phyloP scores from a whole-genome alignment of 2,329 filamentous ascomycete genomes.

The Thelonectria blattea region DNA sequence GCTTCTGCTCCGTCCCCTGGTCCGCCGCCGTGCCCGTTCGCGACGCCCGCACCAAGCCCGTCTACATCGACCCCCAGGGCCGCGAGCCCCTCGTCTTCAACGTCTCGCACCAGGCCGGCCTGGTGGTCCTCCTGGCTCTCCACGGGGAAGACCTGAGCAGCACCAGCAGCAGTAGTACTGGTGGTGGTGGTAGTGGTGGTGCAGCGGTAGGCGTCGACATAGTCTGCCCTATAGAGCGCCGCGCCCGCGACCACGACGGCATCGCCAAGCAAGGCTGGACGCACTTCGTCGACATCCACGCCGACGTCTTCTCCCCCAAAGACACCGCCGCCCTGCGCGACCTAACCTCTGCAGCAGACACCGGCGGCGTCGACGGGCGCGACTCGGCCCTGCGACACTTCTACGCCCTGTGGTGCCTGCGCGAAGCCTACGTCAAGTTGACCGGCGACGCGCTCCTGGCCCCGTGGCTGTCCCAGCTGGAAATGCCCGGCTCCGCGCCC shows the following conservation, averaged over 20 bases:
- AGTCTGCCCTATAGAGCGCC: slow-evolving; percentile 75
- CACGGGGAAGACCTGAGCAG: slow-evolving; percentile 30
- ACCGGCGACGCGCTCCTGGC: slow-evolving; percentile 79
- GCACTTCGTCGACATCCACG: slow-evolving; percentile 73
- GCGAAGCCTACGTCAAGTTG: slow-evolving; percentile 84
- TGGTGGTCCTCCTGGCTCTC: slow-evolving; percentile 71
- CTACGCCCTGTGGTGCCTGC: slow-evolving; percentile 79
- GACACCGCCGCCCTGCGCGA: slow-evolving; percentile 69
- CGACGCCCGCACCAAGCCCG: slow-evolving; percentile 60
- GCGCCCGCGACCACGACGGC: slow-evolving; percentile 63
- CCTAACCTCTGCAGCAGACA: slow-evolving; percentile 35
- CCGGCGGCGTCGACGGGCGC: slow-evolving; percentile 34
- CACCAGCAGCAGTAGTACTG: slow-evolving; percentile 18
- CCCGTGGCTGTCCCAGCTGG: slow-evolving; percentile 72
- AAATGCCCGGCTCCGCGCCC: slow-evolving; percentile 69
- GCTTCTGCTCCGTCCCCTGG: slow-evolving; percentile 66
- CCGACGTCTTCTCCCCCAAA: slow-evolving; percentile 68
- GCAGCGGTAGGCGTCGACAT: slow-evolving; percentile 73
- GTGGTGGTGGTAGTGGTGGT: background rate
- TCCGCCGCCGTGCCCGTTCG: slow-evolving; percentile 60
- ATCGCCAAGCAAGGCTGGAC: slow-evolving; percentile 66
- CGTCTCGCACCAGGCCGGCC: slow-evolving; percentile 77
- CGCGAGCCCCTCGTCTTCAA: slow-evolving; percentile 69
- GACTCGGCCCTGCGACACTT: slow-evolving; percentile 72
- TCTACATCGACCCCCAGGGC: slow-evolving; percentile 56